Evolutionary conservation across 1,284 basidiomycete genomes (phyloP), one percentile per base, ranked within the genome.

Genomic region (Pseudozyma hubeiensis): DNA sequence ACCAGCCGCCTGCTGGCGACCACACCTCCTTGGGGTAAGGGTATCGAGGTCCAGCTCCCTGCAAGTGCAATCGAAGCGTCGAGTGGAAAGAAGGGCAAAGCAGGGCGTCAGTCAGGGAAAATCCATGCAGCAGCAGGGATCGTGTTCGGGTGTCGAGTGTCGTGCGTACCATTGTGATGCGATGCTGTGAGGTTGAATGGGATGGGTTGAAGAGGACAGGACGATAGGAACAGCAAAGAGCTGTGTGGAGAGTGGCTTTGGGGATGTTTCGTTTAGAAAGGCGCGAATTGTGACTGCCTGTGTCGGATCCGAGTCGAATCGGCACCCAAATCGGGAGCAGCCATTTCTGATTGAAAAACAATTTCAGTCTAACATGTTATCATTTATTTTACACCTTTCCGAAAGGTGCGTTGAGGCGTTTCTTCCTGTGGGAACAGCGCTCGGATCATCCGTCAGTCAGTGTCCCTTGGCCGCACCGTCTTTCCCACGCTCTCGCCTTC

Each of bases 21-120:
- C 87, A 88, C 64, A 88, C 88, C 80, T 88, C 87, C 84, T 88
- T 88, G 33, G 88, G 88, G 84, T 86, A 88, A 54, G 87, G 87
- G 81, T 87, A 88, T 71, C 86, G 87, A 73, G 84, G 83, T 62
- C 85, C 84, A 67, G 83, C 85, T 71, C 84, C 85, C 77, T 81
- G 58, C 35, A 37, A 10, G 35, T 37, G 35, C 4, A 37, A 37
- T 48, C 13, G 13, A 40, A 31, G 16, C 14, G 16, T 50, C 29
- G 37, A 49, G 10, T 13, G 11, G 17, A 29, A 33, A n/a, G 29
- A 11, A 40, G 24, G 31, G 17, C 17, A 14, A 30, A 24, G 40
- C 7, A 16, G 11, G 40, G 19, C 43, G 14, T 7, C 19, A 44
- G 24, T 24, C 43, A 24, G 13, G 14, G 35, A 4, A 10, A 10